phyloP scores from a whole-genome alignment of 2,329 filamentous ascomycete species.

The Arthrocladium fulminans region DNA sequence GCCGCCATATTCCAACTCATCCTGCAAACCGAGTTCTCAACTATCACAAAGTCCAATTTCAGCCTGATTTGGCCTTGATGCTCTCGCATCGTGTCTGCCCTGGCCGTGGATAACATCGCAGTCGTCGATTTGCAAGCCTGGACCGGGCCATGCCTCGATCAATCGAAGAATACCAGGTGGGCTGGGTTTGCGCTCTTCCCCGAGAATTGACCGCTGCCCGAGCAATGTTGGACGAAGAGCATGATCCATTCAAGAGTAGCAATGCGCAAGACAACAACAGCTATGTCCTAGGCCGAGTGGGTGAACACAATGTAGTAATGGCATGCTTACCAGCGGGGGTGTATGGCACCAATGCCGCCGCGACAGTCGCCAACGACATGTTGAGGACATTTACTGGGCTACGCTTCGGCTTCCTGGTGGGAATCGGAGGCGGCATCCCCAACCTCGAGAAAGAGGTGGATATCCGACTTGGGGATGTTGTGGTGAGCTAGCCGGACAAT shows the following conservation, averaged over 20 bases:
- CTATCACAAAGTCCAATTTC: no score
- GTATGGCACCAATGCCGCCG: conserved; percentile 19
- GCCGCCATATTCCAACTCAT: no score
- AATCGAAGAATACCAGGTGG: conserved; percentile 10
- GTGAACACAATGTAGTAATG: conserved; percentile 23
- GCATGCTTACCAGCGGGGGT: conserved; percentile 22
- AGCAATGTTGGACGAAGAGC: conserved; percentile 13
- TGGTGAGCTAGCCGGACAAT: conserved; percentile 21
- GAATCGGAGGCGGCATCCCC: conserved; percentile 23
- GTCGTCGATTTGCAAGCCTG: neutral
- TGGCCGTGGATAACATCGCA: neutral
- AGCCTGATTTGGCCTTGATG: neutral
- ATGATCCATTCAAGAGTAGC: conserved; percentile 5
- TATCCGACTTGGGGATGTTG: conserved; percentile 24
- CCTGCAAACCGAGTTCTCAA: no score
- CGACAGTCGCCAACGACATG: conserved; percentile 14
- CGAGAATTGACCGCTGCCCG: conserved; percentile 8
- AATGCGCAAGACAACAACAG: conserved; percentile 22
- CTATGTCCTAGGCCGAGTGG: conserved; percentile 25
- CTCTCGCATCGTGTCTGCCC: neutral
- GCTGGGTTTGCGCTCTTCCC: conserved; percentile 13
- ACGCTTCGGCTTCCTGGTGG: conserved; percentile 19
- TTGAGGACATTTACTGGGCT: conserved; percentile 17
- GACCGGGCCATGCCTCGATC: neutral
- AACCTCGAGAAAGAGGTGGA: conserved; percentile 12